A percentile compares a stretch with the other conserved stretches of the same genome.
Evolutionary conservation across 129 eudicot genomes (phyloP).

Genomic region (Escallonia rubra): DNA sequence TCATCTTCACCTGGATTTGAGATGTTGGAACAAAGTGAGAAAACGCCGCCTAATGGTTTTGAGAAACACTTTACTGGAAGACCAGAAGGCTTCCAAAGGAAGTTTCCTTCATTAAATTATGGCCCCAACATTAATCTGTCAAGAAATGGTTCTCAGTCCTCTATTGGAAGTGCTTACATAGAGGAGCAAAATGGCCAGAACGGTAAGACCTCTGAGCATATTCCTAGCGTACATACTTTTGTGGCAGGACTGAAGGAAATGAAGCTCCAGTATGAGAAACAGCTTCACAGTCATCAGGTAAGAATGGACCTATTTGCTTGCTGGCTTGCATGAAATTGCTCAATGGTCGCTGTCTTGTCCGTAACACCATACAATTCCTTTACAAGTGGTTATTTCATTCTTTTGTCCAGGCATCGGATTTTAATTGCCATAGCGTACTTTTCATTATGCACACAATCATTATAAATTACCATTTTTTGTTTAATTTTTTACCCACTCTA

Average conservation of each 20-base stretch:
- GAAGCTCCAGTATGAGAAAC: constrained; percentile 65
- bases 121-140: constrained; percentile 40
- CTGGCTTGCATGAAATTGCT: not conserved
- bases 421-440: not conserved
- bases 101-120: constrained; percentile 47
- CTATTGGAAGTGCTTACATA: constrained; percentile 47
- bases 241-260: constrained; percentile 88
- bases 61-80: constrained; percentile 60
- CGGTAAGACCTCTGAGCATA: constrained; percentile 48
- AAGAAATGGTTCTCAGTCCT: constrained; percentile 72
- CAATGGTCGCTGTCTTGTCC: no score
- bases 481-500: no score
- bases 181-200: constrained; percentile 42
- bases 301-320: constrained; percentile 7
- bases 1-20: constrained; percentile 48
- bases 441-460: no score
- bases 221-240: constrained; percentile 76
- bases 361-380: no score
- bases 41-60: constrained; percentile 68
- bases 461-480: not conserved
- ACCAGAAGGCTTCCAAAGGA: constrained; percentile 53
- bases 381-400: no score
- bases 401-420: not conserved
- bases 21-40: constrained; percentile 31
- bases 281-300: constrained; percentile 42